Conservation (phyloP, 2,329 filamentous ascomycete species). For the Cadophora sp. region DNA sequence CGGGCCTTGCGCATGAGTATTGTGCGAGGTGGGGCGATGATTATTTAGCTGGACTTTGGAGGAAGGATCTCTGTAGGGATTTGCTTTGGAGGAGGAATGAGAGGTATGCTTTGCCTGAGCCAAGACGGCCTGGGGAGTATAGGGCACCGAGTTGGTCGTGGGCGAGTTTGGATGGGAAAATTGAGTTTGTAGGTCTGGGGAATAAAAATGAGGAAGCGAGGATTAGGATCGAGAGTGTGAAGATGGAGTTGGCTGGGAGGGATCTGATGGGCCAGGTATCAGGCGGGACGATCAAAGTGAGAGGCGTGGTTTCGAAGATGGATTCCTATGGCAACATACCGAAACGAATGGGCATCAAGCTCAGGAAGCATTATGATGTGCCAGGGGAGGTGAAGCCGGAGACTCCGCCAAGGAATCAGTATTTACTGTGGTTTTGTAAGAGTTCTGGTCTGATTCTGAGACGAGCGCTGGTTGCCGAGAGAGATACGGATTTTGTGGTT, state of each 20-base stretch:
- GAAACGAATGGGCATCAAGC: conserved; percentile 4
- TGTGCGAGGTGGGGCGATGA: conserved; percentile 4
- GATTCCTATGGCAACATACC: conserved; percentile 3
- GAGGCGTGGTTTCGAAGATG: conserved; percentile 5
- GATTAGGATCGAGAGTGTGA: neutral
- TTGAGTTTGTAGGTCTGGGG: neutral
- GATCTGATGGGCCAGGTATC: conserved; percentile 11
- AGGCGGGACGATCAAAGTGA: neutral
- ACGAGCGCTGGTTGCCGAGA: neutral
- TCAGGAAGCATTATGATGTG: conserved; percentile 5
- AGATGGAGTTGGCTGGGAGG: neutral
- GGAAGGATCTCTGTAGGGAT: neutral
- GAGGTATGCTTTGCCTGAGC: neutral
- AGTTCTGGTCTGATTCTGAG: neutral
- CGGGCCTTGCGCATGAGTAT: conserved; percentile 14
- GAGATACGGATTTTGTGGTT: neutral
- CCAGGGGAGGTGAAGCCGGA: conserved; percentile 4
- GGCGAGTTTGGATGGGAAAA: conserved; percentile 13
- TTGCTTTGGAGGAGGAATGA: conserved; percentile 10
- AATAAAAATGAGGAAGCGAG: neutral
- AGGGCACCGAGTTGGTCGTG: conserved; percentile 21
- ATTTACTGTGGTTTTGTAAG: conserved; percentile 4
- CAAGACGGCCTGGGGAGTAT: neutral
- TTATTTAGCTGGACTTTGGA: conserved; percentile 20
- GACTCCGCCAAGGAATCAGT: neutral